Conservation (phyloP, 345 rosid species). For the Kandelia obovata region DNA sequence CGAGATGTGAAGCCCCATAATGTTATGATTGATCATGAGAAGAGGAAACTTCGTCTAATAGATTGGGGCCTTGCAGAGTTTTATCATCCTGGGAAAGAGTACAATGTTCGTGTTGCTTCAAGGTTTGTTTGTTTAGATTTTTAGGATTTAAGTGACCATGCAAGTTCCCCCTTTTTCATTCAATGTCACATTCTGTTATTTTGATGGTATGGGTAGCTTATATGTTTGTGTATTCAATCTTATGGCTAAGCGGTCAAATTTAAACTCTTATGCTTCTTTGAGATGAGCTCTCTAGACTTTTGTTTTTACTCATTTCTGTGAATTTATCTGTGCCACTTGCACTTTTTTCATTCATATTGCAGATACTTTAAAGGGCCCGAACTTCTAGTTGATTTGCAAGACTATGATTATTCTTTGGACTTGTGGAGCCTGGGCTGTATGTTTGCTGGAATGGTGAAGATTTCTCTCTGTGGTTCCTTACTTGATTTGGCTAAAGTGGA, state of each 20-base stretch:
- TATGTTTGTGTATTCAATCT: neutral
- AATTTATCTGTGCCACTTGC: neutral
- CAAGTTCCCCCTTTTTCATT: too few relatives aligned
- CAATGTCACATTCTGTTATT: neutral
- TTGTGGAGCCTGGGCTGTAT: constrained; percentile 99
- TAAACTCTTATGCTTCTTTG: neutral
- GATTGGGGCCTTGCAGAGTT: constrained; percentile 99
- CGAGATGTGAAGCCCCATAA: constrained; percentile 99
- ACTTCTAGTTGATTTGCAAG: constrained; percentile 96
- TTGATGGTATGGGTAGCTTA: neutral
- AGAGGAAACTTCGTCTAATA: constrained; percentile 88
- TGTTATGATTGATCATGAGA: constrained; percentile 98
- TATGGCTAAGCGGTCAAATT: neutral
- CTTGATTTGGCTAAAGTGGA: neutral
- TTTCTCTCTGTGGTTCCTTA: neutral
- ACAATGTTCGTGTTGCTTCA: constrained; percentile 98
- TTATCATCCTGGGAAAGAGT: constrained; percentile 95
- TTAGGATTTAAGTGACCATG: too few relatives aligned
- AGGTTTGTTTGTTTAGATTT: constrained; percentile 40
- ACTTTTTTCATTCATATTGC: constrained; percentile 13
- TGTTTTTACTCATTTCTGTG: neutral
- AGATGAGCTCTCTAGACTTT: neutral
- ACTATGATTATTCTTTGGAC: constrained; percentile 95
- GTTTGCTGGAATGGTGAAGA: constrained; percentile 94
- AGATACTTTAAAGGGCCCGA: constrained; percentile 99